Evolutionary conservation across 768 basidiomycete species (phyloP), one percentile per base, ranked within the genome.

Genomic region (Lactifluus subvellereus): DNA sequence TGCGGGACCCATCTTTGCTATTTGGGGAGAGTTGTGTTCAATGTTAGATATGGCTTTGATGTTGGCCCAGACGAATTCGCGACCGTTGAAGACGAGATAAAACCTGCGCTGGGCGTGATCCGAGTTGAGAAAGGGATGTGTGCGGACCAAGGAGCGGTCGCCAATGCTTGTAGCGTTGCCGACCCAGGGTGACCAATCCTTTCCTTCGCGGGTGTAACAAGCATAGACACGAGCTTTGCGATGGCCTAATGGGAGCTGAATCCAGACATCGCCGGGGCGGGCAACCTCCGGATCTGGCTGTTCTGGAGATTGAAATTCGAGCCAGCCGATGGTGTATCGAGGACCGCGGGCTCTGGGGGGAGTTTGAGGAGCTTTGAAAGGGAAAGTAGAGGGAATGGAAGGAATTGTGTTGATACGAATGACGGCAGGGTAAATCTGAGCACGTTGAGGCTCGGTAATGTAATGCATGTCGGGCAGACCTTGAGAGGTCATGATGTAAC

Each of bases 221-320:
- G 48, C 62, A 10, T 60, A 64, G 38, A 64, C 62, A 20, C 62
- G 62, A 16, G 62, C 62, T 40, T 64, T 64, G 53, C 62, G 62
- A 14, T 64, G 57, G 9, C 62, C 62, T 37, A 59, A 40, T 6
- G 62, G 62, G 18, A 59, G 62, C 27, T 64, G 62, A 27, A 64
- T 64, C 62, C 62, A 64, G 13, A 64, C 47, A 33, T 64, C 62
- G 11, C 62, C 62, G 5, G 62, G 62, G 1, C 62, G 62, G 33
- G 62, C 62, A 6, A 64, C 62, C 2, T 64, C 62, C 1, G 62
- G 58, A 55, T 64, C 62, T 6, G 62, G 62, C 11, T 59, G 58
- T 7, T 64, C 58, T n/a, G 62, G 37, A 20, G 62, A 59, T 9
- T 60, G 62, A 48, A 64, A 64, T 32, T 64, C 58, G 16, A 64